These are phyloP conservation scores for Epithele typhae DNA, from an alignment of 768 basidiomycete genomes.

Conservation along the genomic window DNA sequence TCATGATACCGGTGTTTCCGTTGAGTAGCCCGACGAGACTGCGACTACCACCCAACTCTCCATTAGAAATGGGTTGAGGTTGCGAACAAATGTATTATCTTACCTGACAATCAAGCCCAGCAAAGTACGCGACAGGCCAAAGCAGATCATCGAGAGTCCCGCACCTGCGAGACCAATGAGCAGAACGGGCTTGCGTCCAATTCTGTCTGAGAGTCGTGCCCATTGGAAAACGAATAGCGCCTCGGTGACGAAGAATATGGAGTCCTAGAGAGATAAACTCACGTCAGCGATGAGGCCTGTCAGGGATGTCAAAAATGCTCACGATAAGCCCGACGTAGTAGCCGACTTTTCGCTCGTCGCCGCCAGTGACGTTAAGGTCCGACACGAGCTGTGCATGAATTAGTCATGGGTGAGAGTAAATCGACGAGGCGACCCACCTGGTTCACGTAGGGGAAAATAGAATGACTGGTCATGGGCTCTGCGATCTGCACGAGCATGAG, in stretches of 20 bases:
- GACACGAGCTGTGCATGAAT: slow-evolving; percentile 32
- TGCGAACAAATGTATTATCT: too few species aligned
- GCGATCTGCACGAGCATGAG: slow-evolving; percentile 39
- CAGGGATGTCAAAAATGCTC: slow-evolving; percentile 16
- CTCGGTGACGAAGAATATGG: slow-evolving; percentile 43
- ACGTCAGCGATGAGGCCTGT: too few species aligned
- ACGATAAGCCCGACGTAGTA: slow-evolving; percentile 49
- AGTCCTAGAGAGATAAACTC: slow-evolving; percentile 32
- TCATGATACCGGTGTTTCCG: slow-evolving; percentile 71
- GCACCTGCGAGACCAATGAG: slow-evolving; percentile 32
- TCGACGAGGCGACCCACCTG: slow-evolving; percentile 27
- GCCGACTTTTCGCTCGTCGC: slow-evolving; percentile 40
- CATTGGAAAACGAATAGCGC: slow-evolving; percentile 43
- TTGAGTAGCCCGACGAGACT: slow-evolving; percentile 68
- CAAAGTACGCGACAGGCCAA: slow-evolving; percentile 35
- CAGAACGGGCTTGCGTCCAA: slow-evolving; percentile 48
- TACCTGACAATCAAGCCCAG: slow-evolving; percentile 26
- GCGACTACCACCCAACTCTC: slow-evolving; percentile 36
- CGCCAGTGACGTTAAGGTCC: slow-evolving; percentile 36
- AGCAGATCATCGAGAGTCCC: slow-evolving; percentile 28
- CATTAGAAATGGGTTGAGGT: too few species aligned
- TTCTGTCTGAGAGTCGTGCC: slow-evolving; percentile 42
- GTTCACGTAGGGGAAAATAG: slow-evolving; percentile 48
- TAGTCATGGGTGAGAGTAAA: not conserved
- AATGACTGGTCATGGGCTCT: slow-evolving; percentile 44